Percentiles rank a stretch among this genome's conserved stretches.
phyloP scores from a whole-genome alignment of 1,284 basidiomycete species.

The Sanguinoderma infundibulare region DNA sequence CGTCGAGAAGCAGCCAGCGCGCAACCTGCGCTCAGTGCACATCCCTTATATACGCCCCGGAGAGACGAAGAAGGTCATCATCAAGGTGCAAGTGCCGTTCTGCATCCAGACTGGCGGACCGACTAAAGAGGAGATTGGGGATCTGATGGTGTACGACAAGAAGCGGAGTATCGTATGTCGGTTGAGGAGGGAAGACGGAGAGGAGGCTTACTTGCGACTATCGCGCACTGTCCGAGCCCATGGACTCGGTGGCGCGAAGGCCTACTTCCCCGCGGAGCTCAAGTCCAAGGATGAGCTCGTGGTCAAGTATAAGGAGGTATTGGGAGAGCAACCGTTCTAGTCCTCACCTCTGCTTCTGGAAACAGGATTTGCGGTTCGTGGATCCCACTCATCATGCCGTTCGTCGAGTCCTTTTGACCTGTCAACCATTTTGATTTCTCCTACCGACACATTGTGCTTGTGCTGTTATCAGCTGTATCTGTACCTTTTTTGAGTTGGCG shows the following conservation, averaged over 20 bases:
- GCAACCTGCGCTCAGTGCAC: constrained; percentile 32
- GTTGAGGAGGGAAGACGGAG: constrained; percentile 39
- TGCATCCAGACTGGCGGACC: not conserved
- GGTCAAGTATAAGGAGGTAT: constrained; percentile 51
- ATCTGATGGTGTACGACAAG: constrained; percentile 53
- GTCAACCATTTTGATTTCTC: not conserved
- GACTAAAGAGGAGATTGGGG: constrained; percentile 15
- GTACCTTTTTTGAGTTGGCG: not conserved
- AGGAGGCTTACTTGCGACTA: constrained; percentile 43
- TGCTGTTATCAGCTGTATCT: not conserved
- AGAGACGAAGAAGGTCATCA: constrained; percentile 46
- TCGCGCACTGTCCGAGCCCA: constrained; percentile 43
- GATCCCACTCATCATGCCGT: no score
- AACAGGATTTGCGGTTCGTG: no score
- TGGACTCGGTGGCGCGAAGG: constrained; percentile 53
- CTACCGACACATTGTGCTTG: not conserved
- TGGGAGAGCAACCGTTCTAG: constrained; percentile 46
- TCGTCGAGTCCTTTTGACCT: not conserved
- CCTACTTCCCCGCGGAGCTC: constrained; percentile 59
- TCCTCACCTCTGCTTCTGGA: no score
- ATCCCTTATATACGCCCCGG: constrained; percentile 27
- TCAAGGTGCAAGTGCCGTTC: constrained; percentile 57
- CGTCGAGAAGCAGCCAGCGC: constrained; percentile 24
- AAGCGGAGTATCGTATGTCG: constrained; percentile 54
- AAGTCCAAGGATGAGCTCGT: constrained; percentile 48